Evolutionary conservation across 257 asterid genomes (phyloP).

Genomic region (Agastache rugosa): DNA sequence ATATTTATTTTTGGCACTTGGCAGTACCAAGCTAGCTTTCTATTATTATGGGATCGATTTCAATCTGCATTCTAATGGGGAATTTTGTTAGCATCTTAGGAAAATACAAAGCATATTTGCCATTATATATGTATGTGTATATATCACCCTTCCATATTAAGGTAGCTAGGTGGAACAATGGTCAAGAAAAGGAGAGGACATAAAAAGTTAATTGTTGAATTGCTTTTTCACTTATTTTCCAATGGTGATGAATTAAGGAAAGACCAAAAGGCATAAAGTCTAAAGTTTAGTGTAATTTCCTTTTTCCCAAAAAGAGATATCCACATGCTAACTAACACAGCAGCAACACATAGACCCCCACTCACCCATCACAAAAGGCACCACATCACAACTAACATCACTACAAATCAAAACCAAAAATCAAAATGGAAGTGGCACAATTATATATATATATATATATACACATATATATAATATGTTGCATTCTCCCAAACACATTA

Average conservation of each 20-base stretch:
- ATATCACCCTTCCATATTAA: not conserved
- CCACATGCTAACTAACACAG: constrained; percentile 40
- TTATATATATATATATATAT: not conserved
- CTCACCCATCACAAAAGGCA: constrained; percentile 36
- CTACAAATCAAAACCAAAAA: not conserved
- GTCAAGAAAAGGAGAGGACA: constrained; percentile 26
- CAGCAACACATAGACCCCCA: constrained; percentile 48
- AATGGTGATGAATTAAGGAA: constrained; percentile 29
- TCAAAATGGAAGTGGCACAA: not conserved
- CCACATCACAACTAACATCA: not conserved
- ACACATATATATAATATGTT: not conserved
- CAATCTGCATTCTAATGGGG: not conserved
- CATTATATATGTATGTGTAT: not conserved
- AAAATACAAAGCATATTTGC: not conserved
- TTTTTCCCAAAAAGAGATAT: constrained; percentile 33
- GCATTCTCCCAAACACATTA: not conserved
- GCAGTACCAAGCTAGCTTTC: not conserved
- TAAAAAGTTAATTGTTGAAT: not conserved
- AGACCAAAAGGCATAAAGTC: constrained; percentile 35
- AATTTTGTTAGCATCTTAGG: not conserved
- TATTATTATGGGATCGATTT: not conserved
- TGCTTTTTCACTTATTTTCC: constrained; percentile 21
- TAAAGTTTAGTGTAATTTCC: constrained; percentile 24
- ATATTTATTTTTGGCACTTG: not conserved
- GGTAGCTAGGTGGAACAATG: not conserved